Evolutionary conservation across 1,284 basidiomycete species (phyloP).

Genomic region (Sanghuangporus weigelae): DNA sequence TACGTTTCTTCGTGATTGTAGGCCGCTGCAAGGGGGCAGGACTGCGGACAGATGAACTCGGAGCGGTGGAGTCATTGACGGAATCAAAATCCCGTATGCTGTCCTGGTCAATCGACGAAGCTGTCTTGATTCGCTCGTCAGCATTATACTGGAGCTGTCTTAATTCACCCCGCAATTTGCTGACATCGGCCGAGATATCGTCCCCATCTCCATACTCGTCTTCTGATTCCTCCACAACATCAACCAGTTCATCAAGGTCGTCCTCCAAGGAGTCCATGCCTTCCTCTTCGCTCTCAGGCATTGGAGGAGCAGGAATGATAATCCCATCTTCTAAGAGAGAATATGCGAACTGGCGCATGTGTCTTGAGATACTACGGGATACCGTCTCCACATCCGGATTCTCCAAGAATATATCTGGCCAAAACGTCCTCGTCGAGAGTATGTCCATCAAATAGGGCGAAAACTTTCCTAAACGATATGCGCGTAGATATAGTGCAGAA

Average conservation of each 20-base stretch:
- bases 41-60: constrained; percentile 28
- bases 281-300: constrained; percentile 24
- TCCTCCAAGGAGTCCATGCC: constrained; percentile 22
- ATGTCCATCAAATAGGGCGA: constrained; percentile 54
- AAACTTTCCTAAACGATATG: constrained; percentile 57
- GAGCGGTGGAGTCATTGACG: constrained; percentile 26
- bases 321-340: constrained; percentile 62
- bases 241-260: constrained; percentile 49
- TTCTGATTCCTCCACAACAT: constrained; percentile 45
- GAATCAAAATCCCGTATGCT: constrained; percentile 16
- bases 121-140: constrained; percentile 14
- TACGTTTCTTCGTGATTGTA: neutral
- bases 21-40: constrained; percentile 23
- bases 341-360: constrained; percentile 63
- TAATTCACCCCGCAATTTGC: constrained; percentile 64
- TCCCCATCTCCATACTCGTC: constrained; percentile 25
- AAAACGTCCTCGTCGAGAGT: constrained; percentile 56
- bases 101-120: constrained; percentile 21
- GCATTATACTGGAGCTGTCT: constrained; percentile 37
- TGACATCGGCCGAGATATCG: constrained; percentile 41
- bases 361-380: constrained; percentile 51
- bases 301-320: constrained; percentile 40
- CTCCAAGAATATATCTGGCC: constrained; percentile 71
- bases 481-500: constrained; percentile 46
- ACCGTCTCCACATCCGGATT: constrained; percentile 68